Evolutionary conservation across 2,329 filamentous ascomycete genomes (phyloP).

Genomic region (Dryadomyces quercus-mongolicae): DNA sequence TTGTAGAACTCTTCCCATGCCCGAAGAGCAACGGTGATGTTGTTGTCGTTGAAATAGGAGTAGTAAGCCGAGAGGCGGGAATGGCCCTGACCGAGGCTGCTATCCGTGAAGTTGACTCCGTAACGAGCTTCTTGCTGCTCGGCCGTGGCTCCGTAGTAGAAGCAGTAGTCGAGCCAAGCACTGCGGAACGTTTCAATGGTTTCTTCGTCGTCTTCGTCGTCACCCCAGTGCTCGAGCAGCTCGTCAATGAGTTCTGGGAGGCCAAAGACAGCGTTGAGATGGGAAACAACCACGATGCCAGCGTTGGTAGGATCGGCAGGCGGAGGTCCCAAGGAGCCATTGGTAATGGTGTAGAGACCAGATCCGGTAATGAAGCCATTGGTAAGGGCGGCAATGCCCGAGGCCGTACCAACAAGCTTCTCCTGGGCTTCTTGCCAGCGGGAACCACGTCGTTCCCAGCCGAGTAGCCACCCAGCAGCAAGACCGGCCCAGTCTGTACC

Average conservation of each 20-base stretch:
- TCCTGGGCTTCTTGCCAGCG: conserved; percentile 37
- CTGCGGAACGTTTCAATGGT: conserved; percentile 22
- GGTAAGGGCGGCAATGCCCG: conserved; percentile 39
- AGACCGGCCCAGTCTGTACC: conserved; percentile 49
- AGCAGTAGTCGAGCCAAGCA: conserved; percentile 48
- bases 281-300: conserved; percentile 38
- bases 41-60: too few relatives aligned
- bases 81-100: conserved; percentile 40
- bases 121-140: conserved; percentile 41
- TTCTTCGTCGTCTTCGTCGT: not conserved
- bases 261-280: conserved; percentile 46
- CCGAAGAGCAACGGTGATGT: too few relatives aligned
- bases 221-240: conserved; percentile 19
- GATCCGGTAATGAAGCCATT: conserved; percentile 26
- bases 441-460: conserved; percentile 44
- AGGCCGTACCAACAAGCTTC: conserved; percentile 35
- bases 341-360: not conserved
- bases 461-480: conserved; percentile 44
- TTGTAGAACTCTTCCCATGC: too few relatives aligned
- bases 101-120: conserved; percentile 26
- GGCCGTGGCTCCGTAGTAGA: conserved; percentile 37
- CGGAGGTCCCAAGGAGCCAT: conserved; percentile 44
- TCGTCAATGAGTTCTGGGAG: conserved; percentile 46
- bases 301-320: conserved; percentile 43
- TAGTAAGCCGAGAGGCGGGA: conserved; percentile 43